Evolutionary conservation across 306 rosid genomes (phyloP).

Genomic region (Calophaca sinica): DNA sequence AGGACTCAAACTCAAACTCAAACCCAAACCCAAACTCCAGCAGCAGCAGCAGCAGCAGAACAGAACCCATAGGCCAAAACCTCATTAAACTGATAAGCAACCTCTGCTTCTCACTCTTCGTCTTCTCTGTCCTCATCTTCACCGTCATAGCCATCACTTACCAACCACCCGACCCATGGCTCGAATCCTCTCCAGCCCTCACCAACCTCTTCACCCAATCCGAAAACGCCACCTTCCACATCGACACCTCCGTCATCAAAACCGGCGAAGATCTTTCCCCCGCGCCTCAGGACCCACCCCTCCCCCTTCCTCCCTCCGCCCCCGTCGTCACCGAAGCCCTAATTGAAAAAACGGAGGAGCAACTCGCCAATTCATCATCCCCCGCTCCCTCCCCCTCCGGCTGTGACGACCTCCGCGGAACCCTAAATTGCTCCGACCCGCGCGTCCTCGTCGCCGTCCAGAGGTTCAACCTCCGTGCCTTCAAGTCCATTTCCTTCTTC

Average conservation of each 20-base stretch:
- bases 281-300: conserved; percentile 42
- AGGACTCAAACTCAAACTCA: conserved; percentile 57
- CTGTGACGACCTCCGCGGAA: background rate
- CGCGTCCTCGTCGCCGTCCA: conserved; percentile 68
- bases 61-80: conserved; percentile 89
- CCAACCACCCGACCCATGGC: conserved; percentile 99
- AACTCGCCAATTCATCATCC: conserved; percentile 47
- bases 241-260: conserved; percentile 73
- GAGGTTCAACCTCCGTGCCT: conserved; percentile 72
- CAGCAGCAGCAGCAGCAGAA: background rate
- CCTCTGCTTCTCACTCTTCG: conserved; percentile 88
- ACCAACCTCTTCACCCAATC: conserved; percentile 82
- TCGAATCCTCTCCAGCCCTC: conserved; percentile 87
- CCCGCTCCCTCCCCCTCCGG: conserved; percentile 12
- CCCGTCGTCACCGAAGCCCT: conserved; percentile 62
- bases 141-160: conserved; percentile 95
- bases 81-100: conserved; percentile 85
- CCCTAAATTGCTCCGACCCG: conserved; percentile 86
- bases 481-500: conserved; percentile 78
- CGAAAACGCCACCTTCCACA: conserved; percentile 82
- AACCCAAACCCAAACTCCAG: conserved; percentile 51
- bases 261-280: conserved; percentile 85
- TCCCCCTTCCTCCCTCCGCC: conserved; percentile 50
- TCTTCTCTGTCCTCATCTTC: conserved; percentile 81
- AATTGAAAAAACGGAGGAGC: conserved; percentile 63